phyloP scores from a whole-genome alignment of 345 rosid genomes.

The Lepidium africanum region DNA sequence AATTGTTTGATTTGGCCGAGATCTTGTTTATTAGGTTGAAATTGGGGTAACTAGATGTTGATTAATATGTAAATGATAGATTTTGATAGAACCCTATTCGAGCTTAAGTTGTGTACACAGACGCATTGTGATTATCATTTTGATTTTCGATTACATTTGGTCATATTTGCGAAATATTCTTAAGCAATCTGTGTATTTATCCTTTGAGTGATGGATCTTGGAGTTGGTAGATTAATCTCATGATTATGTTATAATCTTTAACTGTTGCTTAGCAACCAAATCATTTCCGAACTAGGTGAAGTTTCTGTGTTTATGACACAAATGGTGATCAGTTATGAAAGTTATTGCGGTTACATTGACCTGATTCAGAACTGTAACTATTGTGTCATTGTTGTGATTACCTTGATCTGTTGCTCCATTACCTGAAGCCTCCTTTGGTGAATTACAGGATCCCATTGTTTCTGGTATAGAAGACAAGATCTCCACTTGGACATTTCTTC shows the following conservation, averaged over 20 bases:
- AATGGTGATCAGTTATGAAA: neutral
- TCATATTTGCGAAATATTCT: neutral
- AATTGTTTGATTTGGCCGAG: neutral
- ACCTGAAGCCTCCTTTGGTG: neutral
- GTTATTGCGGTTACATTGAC: neutral
- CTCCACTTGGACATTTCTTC: conserved; percentile 93
- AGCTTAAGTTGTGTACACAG: neutral
- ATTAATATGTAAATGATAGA: neutral
- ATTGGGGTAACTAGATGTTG: neutral
- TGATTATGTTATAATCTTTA: neutral
- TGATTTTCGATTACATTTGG: neutral
- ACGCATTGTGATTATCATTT: neutral
- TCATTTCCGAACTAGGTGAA: neutral
- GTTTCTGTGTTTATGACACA: neutral
- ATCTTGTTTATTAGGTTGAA: neutral
- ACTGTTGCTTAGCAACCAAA: neutral
- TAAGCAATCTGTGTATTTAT: neutral
- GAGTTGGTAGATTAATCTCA: neutral
- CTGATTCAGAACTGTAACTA: neutral
- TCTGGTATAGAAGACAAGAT: conserved; percentile 91
- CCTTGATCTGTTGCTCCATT: neutral
- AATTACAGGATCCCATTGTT: conserved; percentile 71
- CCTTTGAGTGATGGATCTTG: neutral
- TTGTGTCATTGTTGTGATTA: neutral
- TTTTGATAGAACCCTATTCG: neutral